Base-by-base conservation (phyloP, 441 rosid genomes). In the Erysimum pusillum region DNA sequence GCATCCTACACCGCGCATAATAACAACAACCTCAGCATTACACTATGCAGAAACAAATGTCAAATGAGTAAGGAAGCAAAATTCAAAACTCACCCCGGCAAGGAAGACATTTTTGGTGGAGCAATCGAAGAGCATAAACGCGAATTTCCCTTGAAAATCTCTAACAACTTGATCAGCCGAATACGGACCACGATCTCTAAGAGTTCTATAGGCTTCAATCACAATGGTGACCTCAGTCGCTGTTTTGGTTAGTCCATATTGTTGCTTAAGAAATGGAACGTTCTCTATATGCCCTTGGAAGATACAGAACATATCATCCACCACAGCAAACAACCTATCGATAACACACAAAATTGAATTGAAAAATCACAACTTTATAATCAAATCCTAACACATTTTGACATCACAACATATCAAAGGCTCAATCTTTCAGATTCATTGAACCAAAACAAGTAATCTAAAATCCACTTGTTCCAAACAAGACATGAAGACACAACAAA, bases 201-300 rank as follows among this genome's bases (percentile, higher is more conserved):
- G 96, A 46, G 97, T 87, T 80, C 97, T 84, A 68, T 87, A 96
- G n/a, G 99, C 96, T 83, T 96, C 99, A 9, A 93, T 89, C 70
- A 96, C 81, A 67, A 96, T 88, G 53, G 88, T 89, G 76, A 85
- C 99, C 83, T 93, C 99, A 10, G 94, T 93, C 41, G 96, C 94
- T 3, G 96, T 81, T 81, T 96, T 96, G 81, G 75, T 89, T 39
- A 96, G 76, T 66, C 97, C 99, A 80, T 96, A 96, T 64, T 91
- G 99, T 77, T 96, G 99, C 85, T 90, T 96, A 56, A 93, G 96
- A 57, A 80, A 76, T 22, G 92, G 87, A 77, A 96, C 76, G 79
- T 96, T 96, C 78, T 90, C 93, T 71, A 96, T 86, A 81, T 93
- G 92, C 68, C 99, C 99, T 89, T 91, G 93, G 87, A 96, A 90